These are phyloP conservation scores for Leccinum broughii DNA, from an alignment of 768 basidiomycete species.

Conservation along the genomic window DNA sequence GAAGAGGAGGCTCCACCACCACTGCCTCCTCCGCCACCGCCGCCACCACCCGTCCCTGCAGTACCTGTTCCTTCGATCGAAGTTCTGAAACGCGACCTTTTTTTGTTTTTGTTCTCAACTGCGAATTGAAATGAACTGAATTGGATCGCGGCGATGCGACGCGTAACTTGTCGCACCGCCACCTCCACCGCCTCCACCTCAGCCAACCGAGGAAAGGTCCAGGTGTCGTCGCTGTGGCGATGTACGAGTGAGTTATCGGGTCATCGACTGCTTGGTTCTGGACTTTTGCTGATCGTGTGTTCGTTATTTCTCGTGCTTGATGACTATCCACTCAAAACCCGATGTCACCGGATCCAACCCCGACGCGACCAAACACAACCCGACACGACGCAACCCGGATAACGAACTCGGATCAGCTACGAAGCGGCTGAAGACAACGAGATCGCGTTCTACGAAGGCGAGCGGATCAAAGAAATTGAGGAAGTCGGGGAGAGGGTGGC, in stretches of 20 bases:
- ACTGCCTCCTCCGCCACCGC: not conserved
- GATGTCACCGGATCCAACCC: no score
- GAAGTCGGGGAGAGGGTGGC: slow-evolving; percentile 40
- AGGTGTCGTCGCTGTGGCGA: slow-evolving; percentile 52
- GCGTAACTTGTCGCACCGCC: slow-evolving; percentile 33
- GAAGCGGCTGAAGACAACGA: slow-evolving; percentile 93
- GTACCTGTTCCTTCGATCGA: slow-evolving; percentile 24
- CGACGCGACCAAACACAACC: no score
- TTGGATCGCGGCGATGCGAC: not conserved
- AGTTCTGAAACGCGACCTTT: no score
- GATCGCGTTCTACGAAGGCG: slow-evolving; percentile 80
- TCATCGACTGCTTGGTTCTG: no score
- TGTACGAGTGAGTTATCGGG: slow-evolving; percentile 60
- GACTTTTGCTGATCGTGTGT: no score
- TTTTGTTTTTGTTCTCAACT: no score
- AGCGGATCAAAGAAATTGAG: slow-evolving; percentile 71
- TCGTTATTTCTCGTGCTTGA: no score
- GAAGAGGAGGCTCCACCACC: slow-evolving; percentile 27
- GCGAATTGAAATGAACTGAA: not conserved
- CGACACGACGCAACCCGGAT: no score
- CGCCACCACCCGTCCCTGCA: slow-evolving; percentile 34
- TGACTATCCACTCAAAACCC: no score
- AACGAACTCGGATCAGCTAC: slow-evolving; percentile 54
- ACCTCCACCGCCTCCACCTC: slow-evolving; percentile 42
- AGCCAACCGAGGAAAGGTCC: slow-evolving; percentile 54